Conservation (phyloP, 2,329 filamentous ascomycete genomes). For the Clarireedia sp. region DNA sequence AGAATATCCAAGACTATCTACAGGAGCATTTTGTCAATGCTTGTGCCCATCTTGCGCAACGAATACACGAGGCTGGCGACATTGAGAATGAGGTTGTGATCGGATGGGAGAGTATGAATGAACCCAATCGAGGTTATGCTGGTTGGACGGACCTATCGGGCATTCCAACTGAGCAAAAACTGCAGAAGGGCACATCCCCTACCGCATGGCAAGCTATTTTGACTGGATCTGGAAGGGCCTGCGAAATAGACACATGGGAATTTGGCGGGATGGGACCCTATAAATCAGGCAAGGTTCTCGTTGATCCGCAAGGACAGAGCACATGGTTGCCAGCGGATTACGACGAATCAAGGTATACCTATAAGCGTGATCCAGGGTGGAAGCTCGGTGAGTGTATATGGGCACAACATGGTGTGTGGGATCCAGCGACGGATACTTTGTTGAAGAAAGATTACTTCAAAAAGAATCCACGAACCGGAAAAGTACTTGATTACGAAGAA, state of each 20-base stretch:
- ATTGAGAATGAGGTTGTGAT: slow-evolving; percentile 81
- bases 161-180: slow-evolving; percentile 77
- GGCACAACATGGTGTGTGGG: slow-evolving; percentile 97
- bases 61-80: slow-evolving; percentile 84
- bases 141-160: slow-evolving; percentile 73
- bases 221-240: slow-evolving; percentile 82
- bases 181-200: slow-evolving; percentile 88
- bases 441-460: slow-evolving; percentile 83
- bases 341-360: slow-evolving; percentile 82
- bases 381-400: slow-evolving; percentile 90
- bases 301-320: slow-evolving; percentile 79
- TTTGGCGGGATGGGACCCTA: slow-evolving; percentile 90
- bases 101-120: slow-evolving; percentile 95
- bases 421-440: slow-evolving; percentile 67
- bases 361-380: slow-evolving; percentile 82
- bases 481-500: slow-evolving; percentile 67
- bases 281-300: slow-evolving; percentile 72
- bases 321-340: slow-evolving; percentile 80
- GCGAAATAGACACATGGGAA: slow-evolving; percentile 85
- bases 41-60: slow-evolving; percentile 69
- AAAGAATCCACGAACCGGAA: slow-evolving; percentile 66
- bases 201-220: slow-evolving; percentile 92
- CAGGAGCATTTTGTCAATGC: slow-evolving; percentile 79
- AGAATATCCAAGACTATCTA: slow-evolving; percentile 94
- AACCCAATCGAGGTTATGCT: slow-evolving; percentile 83